phyloP scores from a whole-genome alignment of 2,329 filamentous ascomycete species.

The Diaporthe nobilis region DNA sequence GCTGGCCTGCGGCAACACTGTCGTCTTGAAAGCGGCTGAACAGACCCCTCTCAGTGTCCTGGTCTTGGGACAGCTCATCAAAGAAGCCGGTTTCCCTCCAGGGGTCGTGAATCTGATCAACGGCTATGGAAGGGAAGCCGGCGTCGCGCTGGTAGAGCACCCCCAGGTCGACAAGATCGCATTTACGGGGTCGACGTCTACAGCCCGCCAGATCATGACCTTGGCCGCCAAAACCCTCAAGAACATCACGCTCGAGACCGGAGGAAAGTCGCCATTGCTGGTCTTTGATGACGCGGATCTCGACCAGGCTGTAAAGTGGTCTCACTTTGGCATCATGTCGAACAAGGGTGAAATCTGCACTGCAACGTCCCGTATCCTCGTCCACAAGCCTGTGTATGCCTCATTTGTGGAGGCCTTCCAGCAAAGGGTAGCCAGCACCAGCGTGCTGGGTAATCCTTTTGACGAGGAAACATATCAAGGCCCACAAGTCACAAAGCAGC shows the following conservation, averaged over 20 bases:
- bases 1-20: slow-evolving; percentile 73
- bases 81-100: slow-evolving; percentile 81
- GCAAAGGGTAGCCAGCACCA: slow-evolving; percentile 67
- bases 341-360: slow-evolving; percentile 75
- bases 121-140: slow-evolving; percentile 75
- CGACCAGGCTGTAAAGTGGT: slow-evolving; percentile 72
- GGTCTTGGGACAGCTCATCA: slow-evolving; percentile 75
- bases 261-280: slow-evolving; percentile 72
- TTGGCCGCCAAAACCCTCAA: slow-evolving; percentile 73
- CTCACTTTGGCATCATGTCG: slow-evolving; percentile 62
- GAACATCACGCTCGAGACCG: slow-evolving; percentile 74
- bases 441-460: slow-evolving; percentile 77
- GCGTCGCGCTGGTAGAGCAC: slow-evolving; percentile 75
- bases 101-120: slow-evolving; percentile 83
- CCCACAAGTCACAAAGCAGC: slow-evolving; percentile 77
- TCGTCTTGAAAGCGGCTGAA: slow-evolving; percentile 75
- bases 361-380: slow-evolving; percentile 71
- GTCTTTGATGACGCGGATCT: slow-evolving; percentile 74
- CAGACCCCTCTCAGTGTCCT: slow-evolving; percentile 75
- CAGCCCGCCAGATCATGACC: slow-evolving; percentile 80
- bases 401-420: slow-evolving; percentile 74
- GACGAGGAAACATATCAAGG: slow-evolving; percentile 76
- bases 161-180: slow-evolving; percentile 77
- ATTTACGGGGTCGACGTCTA: slow-evolving; percentile 79
- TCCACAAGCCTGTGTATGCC: slow-evolving; percentile 70